Conservation (phyloP, 2,329 filamentous ascomycete genomes). For the Cladosporium sp. region DNA sequence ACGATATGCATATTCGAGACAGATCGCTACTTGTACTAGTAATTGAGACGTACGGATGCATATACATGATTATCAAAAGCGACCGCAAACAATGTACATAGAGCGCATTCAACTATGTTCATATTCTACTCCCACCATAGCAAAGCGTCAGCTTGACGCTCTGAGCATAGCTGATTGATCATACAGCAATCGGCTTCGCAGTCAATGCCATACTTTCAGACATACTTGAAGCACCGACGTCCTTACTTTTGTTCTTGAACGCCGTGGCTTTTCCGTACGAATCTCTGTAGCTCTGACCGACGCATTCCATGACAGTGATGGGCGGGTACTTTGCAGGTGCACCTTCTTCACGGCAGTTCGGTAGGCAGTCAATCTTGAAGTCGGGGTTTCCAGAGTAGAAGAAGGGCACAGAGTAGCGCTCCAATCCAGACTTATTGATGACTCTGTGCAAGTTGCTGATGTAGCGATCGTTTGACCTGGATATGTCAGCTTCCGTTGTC, state of each 20-base stretch:
- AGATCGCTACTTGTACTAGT: no score
- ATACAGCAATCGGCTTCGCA: neutral
- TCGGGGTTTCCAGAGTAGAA: conserved; percentile 55
- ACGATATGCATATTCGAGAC: no score
- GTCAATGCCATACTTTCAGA: neutral
- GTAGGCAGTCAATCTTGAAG: conserved; percentile 17
- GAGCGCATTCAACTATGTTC: no score
- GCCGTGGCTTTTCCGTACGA: conserved; percentile 9
- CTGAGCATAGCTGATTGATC: no score
- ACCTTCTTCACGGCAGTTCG: conserved; percentile 8
- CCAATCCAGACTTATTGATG: conserved; percentile 47
- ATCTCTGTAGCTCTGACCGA: conserved; percentile 3
- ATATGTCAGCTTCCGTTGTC: neutral
- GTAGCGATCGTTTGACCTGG: conserved; percentile 50
- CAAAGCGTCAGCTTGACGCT: no score
- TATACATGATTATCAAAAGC: no score
- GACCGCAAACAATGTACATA: no score
- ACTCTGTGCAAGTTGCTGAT: conserved; percentile 54
- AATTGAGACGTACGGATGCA: no score
- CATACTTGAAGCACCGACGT: neutral
- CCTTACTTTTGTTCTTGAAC: neutral
- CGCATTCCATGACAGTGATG: conserved; percentile 9
- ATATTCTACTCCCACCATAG: no score
- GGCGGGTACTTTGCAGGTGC: conserved; percentile 7
- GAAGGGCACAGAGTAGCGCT: conserved; percentile 55